Base-by-base conservation (phyloP, 257 asterid genomes). In the Plectranthus barbatus region DNA sequence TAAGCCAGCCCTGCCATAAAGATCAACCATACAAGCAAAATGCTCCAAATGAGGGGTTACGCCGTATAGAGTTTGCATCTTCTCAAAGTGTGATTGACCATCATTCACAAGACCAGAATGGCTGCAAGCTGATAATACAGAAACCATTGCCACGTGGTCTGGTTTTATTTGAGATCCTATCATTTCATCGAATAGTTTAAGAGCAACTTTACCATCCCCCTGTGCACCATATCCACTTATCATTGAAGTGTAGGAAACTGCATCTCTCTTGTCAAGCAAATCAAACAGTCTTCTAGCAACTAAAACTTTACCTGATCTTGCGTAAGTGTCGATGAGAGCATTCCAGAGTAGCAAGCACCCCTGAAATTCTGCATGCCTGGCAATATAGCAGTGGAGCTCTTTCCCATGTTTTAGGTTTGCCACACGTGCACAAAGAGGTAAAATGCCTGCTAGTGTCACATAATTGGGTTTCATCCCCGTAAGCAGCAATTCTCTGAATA, bases 1-100 rank as follows among this genome's bases (percentile, higher is more conserved):
- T 44, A 81, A 68, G 64, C 95, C 92, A 47, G 92, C 94, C 76
- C 96, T 83, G 56, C 95, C 98, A 67, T 59, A 91, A 17, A 91
- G 91, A 80, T 91, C 95, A 58, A 68, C 78, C 92, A 91, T 84
- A 78, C 98, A 91, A 53, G 94, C 64, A 77, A 67, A 88, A 76
- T 91, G 95, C 78, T 91, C 87, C 80, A 84, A 70, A 19, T 15
- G 65, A 56, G 92, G 96, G 71, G 67, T 66, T 66, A 84, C 55
- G 20, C 75, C 82, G 63, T 84, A 80, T n/a, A 75, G 21, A 12
- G 24, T 77, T 69, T 68, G 80, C 98, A 91, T 88, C 74, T 64
- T 79, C 70, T 73, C 78, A 46, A 88, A 91, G 51, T 81, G 72
- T 36, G 55, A 62, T 67, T 73, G 79, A 19, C 96, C 96, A 60